phyloP scores from a whole-genome alignment of 139 green algal species.

The Picochlorum sp. region DNA sequence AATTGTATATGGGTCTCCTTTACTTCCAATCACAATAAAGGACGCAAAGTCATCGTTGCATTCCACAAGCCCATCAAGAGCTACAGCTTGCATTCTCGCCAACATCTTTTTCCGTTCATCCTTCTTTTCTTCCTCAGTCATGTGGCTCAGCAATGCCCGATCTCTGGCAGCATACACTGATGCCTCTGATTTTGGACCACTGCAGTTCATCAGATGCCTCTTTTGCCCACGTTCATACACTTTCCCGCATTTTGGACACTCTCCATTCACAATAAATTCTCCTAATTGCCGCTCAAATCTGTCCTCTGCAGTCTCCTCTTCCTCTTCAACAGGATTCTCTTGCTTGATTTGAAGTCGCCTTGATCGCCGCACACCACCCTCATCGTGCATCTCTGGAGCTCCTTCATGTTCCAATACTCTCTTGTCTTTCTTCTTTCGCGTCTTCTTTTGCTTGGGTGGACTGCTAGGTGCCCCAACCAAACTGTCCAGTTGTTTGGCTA shows the following conservation, averaged over 20 bases:
- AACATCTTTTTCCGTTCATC: slow-evolving; percentile 16
- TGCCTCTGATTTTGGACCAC: background rate
- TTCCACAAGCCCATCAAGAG: slow-evolving; percentile 16
- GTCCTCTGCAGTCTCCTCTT: slow-evolving; percentile 14
- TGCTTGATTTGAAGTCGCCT: background rate
- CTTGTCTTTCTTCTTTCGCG: background rate
- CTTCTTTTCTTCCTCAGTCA: slow-evolving; percentile 21
- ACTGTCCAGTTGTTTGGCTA: background rate
- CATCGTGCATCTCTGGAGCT: background rate
- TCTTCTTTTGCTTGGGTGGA: background rate
- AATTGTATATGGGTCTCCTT: slow-evolving; percentile 24
- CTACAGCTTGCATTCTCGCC: slow-evolving; percentile 23
- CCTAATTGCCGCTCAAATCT: slow-evolving; percentile 22
- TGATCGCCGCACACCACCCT: slow-evolving; percentile 1
- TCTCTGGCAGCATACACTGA: background rate
- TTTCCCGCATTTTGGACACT: slow-evolving; percentile 25
- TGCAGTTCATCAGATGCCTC: slow-evolving; percentile 12
- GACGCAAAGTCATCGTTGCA: slow-evolving; percentile 8
- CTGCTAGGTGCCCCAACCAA: background rate
- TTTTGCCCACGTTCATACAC: slow-evolving; percentile 8
- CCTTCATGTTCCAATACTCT: background rate
- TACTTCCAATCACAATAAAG: slow-evolving; percentile 22
- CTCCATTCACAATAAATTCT: slow-evolving; percentile 14
- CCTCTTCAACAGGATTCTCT: background rate
- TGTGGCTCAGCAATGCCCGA: background rate